Base-by-base conservation (phyloP, 2,329 filamentous ascomycete species). In the Alternaria burnsii region DNA sequence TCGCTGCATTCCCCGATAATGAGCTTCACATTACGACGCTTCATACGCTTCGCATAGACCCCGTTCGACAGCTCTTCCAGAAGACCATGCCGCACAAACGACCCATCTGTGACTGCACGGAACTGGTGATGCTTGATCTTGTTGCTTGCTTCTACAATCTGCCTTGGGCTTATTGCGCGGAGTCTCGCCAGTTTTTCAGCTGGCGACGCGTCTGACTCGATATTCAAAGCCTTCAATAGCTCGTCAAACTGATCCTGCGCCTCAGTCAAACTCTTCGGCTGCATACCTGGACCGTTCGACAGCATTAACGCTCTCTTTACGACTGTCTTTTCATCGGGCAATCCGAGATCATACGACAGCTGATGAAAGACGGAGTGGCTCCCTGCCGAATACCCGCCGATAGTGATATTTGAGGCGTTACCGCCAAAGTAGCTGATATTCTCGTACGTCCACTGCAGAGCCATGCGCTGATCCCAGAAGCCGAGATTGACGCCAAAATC, bases 341-440 rank as follows among this genome's bases (percentile, higher is more conserved):
- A 78, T 53, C 80, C 81, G 9, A 87, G 77, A 66, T 88, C 86
- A 63, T 87, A 84, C 10, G 84, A 81, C 3, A 88, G 72, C 71
- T 88, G 86, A 55, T 87, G 82, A 67, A 87, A 88, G 2, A 82
- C 80, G 3, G 83, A 85, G 67, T 87, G 84, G 3, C 84, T 80
- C 2, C 86, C 85, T 1, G 86, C 86, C 4, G 84, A 86, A 65
- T 88, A 87, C 2, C 86, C 85, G 2, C 76, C 82, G 20, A 87
- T 76, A 0, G 85, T 86, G 55, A 87, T 84, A 55, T 85, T 84
- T 2, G 72, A 71, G 0, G 78, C 69, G 68, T 86, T 77, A 4
- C 85, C 85, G 1, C 83, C 82, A 59, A 87, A 86, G n/a, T 81
- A 79, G 34, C 67, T 74, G 53, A 85, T 81, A 58, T 85, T 83